These are phyloP conservation scores for Pichia sp. DNA, from an alignment of 1,139 yeast genomes.

Conservation along the genomic window DNA sequence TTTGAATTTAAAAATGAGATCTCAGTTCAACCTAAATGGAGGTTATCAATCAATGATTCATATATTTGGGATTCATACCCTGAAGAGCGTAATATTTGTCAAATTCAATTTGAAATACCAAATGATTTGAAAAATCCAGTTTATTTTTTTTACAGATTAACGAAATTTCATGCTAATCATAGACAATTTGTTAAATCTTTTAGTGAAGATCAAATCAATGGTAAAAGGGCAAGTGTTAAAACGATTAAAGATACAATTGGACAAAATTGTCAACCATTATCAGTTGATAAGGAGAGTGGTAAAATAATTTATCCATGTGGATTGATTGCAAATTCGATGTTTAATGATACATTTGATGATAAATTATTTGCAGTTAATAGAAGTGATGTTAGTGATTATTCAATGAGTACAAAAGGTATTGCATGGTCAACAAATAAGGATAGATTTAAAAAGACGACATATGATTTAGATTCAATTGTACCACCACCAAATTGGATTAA, in stretches of 20 bases:
- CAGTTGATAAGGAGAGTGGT: slow-evolving; percentile 42
- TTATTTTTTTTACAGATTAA: slow-evolving; percentile 70
- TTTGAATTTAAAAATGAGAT: slow-evolving; percentile 42
- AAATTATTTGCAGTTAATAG: slow-evolving; percentile 44
- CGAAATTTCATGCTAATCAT: slow-evolving; percentile 86
- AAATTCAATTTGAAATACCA: slow-evolving; percentile 74
- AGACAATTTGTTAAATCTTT: slow-evolving; percentile 87
- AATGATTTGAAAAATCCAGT: slow-evolving; percentile 67
- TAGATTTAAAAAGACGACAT: slow-evolving; percentile 73
- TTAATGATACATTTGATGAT: slow-evolving; percentile 69
- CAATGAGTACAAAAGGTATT: slow-evolving; percentile 61
- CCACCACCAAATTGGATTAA: slow-evolving; percentile 97
- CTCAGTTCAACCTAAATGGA: slow-evolving; percentile 56
- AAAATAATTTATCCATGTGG: slow-evolving; percentile 86
- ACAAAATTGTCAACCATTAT: slow-evolving; percentile 83
- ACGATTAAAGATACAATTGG: slow-evolving; percentile 63
- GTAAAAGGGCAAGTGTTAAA: slow-evolving; percentile 50
- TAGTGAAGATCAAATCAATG: slow-evolving; percentile 84
- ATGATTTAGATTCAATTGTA: slow-evolving; percentile 62
- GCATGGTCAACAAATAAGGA: slow-evolving; percentile 81
- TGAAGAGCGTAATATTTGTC: slow-evolving; percentile 60
- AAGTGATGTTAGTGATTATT: slow-evolving; percentile 39
- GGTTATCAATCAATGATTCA: slow-evolving; percentile 41
- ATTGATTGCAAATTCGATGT: slow-evolving; percentile 83
- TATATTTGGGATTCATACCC: slow-evolving; percentile 36